A percentile compares a stretch with the other conserved stretches of the same genome.
Conservation (phyloP, 139 green algal genomes). For the Chlorokybus atmophyticus region DNA sequence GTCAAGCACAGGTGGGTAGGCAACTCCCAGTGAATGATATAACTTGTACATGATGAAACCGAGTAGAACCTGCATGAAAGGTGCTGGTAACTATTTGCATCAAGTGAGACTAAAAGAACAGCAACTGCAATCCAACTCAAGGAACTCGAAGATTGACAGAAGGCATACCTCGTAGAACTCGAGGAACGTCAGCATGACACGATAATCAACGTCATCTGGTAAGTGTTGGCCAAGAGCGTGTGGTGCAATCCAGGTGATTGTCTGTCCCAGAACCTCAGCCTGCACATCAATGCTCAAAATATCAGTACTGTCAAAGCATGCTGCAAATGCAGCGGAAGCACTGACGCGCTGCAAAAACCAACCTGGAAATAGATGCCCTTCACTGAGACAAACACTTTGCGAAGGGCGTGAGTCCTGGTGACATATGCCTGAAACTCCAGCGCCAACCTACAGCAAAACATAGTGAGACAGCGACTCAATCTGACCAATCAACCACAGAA, state of each 20-base stretch:
- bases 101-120: no score
- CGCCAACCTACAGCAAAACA: conserved; percentile 51
- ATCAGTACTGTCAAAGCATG: no score
- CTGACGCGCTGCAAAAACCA: not conserved
- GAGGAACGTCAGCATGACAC: conserved; percentile 97
- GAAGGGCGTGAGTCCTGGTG: conserved; percentile 59
- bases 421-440: conserved; percentile 93
- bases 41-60: conserved; percentile 95
- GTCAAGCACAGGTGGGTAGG: conserved; percentile 80
- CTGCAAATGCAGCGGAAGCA: no score
- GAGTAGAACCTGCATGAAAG: conserved; percentile 63
- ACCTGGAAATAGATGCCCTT: conserved; percentile 94
- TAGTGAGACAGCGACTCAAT: no score
- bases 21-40: conserved; percentile 69
- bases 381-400: conserved; percentile 86
- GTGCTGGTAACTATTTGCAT: no score
- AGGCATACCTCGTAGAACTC: conserved; percentile 74
- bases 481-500: no score
- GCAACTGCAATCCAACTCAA: no score
- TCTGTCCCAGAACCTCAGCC: conserved; percentile 79
- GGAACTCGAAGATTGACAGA: not conserved
- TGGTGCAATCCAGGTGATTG: conserved; percentile 89
- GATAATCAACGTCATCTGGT: conserved; percentile 89
- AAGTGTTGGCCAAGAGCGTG: conserved; percentile 75
- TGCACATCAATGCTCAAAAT: no score